Percentiles rank a stretch among this genome's conserved stretches.
These are phyloP conservation scores for Cornus florida DNA, from an alignment of 148 eudicot genomes.

Conservation along the genomic window DNA sequence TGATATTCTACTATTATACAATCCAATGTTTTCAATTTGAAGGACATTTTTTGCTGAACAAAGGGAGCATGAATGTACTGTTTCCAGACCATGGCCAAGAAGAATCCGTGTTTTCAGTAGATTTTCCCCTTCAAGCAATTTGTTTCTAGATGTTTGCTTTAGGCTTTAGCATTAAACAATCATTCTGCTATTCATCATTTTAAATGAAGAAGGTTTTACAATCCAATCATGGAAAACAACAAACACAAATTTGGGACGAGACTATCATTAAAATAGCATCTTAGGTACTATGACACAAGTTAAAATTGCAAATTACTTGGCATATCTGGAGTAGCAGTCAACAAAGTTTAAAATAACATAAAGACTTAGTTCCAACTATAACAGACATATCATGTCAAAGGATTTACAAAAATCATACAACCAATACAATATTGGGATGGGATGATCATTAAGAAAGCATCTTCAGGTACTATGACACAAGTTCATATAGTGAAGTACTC, in stretches of 20 bases:
- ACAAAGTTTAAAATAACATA: neutral
- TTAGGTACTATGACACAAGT: neutral
- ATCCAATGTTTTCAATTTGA: neutral
- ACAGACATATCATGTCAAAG: neutral
- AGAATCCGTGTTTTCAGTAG: neutral
- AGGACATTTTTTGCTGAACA: slow-evolving; percentile 8
- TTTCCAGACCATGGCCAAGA: neutral
- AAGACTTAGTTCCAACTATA: neutral
- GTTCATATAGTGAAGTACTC: neutral
- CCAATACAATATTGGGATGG: neutral
- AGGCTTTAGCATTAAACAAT: neutral
- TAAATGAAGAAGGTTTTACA: neutral
- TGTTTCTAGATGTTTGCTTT: neutral
- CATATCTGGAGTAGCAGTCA: neutral
- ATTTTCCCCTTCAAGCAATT: neutral
- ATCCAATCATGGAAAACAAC: neutral
- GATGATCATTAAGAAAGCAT: neutral
- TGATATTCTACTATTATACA: neutral
- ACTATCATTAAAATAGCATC: neutral
- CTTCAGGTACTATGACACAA: neutral
- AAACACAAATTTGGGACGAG: slow-evolving; percentile 2
- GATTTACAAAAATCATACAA: neutral
- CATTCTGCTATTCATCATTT: neutral
- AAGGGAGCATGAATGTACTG: neutral
- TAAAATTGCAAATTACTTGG: neutral